Evolutionary conservation across 371 early-diverging fungal species (phyloP).

Genomic region (Syncephalastrum monosporum): DNA sequence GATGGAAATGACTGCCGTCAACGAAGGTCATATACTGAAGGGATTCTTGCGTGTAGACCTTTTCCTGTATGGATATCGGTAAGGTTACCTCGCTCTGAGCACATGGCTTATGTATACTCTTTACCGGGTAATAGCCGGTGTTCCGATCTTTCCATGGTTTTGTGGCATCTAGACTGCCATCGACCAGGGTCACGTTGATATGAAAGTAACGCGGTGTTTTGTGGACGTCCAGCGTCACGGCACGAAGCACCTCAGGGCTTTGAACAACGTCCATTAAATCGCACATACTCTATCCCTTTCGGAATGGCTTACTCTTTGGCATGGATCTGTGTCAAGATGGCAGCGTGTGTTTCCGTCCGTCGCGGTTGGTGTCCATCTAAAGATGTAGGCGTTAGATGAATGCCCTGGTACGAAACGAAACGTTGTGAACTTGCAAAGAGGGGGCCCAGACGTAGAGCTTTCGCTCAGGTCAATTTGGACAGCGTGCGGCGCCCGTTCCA

Average conservation of each 20-base stretch:
- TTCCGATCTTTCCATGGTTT: constrained; percentile 5
- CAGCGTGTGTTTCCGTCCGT: too few species aligned
- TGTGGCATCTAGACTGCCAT: constrained; percentile 4
- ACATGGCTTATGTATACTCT: neutral
- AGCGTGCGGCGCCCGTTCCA: too few species aligned
- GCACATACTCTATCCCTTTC: too few species aligned
- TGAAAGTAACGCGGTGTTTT: constrained; percentile 10
- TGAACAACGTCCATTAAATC: too few species aligned
- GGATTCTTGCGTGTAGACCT: constrained; percentile 25
- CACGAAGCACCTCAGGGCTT: constrained; percentile 11
- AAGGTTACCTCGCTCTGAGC: neutral
- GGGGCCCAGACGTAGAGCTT: too few species aligned
- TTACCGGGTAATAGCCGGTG: constrained; percentile 6
- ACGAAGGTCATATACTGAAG: constrained; percentile 35
- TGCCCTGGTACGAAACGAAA: too few species aligned
- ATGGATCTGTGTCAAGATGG: too few species aligned
- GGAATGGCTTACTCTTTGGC: too few species aligned
- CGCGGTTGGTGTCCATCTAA: too few species aligned
- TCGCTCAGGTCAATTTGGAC: too few species aligned
- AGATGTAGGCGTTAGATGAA: too few species aligned
- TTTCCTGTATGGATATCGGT: constrained; percentile 14
- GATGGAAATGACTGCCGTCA: constrained; percentile 33
- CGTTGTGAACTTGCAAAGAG: too few species aligned
- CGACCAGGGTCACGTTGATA: constrained; percentile 8
- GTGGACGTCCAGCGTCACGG: constrained; percentile 12